phyloP scores from a whole-genome alignment of 2,329 filamentous ascomycete species.

The Bipolaris zeicola region DNA sequence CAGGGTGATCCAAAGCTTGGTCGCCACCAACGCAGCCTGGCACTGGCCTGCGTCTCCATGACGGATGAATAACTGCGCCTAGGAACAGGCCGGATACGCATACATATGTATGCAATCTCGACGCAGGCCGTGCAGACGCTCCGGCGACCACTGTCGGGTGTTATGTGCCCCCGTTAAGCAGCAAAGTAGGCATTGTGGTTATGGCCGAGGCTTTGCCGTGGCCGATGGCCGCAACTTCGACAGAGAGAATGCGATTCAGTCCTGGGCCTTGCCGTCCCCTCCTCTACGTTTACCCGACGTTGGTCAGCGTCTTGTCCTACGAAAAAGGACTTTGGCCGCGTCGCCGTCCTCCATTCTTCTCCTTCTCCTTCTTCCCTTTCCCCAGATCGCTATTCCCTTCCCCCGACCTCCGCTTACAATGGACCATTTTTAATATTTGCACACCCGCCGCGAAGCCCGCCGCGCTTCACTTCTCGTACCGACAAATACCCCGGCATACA shows the following conservation, averaged over 20 bases:
- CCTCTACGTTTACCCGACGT: conserved; percentile 12
- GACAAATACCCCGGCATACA: conserved; percentile 8
- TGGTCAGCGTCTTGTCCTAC: neutral
- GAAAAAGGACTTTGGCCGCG: conserved; percentile 2
- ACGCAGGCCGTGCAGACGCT: neutral
- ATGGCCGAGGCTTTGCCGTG: conserved; percentile 13
- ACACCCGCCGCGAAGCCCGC: conserved; percentile 27
- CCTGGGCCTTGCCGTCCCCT: conserved; percentile 10
- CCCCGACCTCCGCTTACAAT: conserved; percentile 11
- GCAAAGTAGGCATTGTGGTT: neutral
- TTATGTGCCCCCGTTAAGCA: neutral
- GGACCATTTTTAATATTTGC: conserved; percentile 29
- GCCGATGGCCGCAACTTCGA: conserved; percentile 14
- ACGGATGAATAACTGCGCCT: neutral
- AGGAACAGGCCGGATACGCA: conserved; percentile 11
- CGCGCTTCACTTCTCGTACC: conserved; percentile 30
- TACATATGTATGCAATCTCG: too few relatives aligned
- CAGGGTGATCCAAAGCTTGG: conserved; percentile 28
- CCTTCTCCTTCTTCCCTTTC: neutral
- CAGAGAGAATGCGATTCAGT: conserved; percentile 6
- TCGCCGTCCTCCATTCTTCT: neutral
- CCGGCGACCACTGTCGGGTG: neutral
- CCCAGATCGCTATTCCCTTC: neutral
- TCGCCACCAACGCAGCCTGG: conserved; percentile 16
- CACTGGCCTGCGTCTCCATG: conserved; percentile 5